Conservation (phyloP, 176 grass and related monocot species). For the Elymus sibiricus region DNA sequence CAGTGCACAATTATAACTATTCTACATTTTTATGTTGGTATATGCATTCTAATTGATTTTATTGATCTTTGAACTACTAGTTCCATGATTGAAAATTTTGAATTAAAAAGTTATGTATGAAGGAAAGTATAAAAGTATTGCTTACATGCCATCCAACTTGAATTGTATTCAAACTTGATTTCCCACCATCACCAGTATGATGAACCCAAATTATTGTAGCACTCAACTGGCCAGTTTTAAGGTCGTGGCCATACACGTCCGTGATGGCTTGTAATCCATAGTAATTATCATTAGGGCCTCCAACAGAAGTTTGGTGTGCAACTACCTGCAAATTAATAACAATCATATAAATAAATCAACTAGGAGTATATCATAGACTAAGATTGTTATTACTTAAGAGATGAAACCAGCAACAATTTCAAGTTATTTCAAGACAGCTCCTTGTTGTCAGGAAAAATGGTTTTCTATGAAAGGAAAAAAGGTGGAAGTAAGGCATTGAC, state of each 20-base stretch:
- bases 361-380: not conserved
- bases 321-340: not conserved
- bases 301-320: not conserved
- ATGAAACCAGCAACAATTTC: not conserved
- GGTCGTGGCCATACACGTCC: not conserved
- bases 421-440: not conserved
- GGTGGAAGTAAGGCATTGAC: no score
- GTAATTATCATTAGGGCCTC: not conserved
- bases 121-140: not conserved
- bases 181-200: not conserved
- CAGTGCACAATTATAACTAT: no score
- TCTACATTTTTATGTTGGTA: no score
- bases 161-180: not conserved
- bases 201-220: not conserved
- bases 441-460: no score
- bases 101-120: not conserved
- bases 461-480: no score
- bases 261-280: not conserved
- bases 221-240: not conserved
- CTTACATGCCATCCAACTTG: slow-evolving; percentile 3
- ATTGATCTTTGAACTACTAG: no score
- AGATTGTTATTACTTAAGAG: not conserved
- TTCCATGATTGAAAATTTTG: not conserved
- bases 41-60: no score
- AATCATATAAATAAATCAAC: not conserved